Conservation (phyloP, 2,329 filamentous ascomycete genomes). For the Epichloe gansuensis region DNA sequence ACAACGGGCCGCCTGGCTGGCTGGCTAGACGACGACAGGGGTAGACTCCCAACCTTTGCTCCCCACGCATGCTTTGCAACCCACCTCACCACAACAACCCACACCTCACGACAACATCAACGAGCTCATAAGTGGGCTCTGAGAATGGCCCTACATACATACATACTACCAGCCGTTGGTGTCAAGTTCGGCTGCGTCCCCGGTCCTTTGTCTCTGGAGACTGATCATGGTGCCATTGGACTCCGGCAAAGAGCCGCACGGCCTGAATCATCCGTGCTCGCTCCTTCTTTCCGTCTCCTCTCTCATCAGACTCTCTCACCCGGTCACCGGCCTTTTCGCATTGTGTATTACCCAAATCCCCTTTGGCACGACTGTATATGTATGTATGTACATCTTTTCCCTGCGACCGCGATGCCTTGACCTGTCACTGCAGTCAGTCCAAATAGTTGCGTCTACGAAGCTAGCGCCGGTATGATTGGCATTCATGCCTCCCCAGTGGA, state of each 20-base stretch:
- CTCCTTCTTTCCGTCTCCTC: neutral
- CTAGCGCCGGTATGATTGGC: conserved; percentile 2
- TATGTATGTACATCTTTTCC: neutral
- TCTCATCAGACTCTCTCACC: neutral
- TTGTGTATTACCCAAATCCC: neutral
- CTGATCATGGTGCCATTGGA: conserved; percentile 1
- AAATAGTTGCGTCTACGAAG: neutral
- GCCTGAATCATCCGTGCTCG: conserved; percentile 6
- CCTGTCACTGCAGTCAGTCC: neutral
- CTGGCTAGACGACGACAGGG: neutral
- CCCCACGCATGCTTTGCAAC: neutral
- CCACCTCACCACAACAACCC: neutral
- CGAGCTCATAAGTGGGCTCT: neutral
- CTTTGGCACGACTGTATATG: neutral
- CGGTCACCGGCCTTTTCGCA: neutral
- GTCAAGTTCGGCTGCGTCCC: conserved; percentile 6
- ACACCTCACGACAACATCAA: neutral
- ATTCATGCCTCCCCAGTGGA: conserved; percentile 4
- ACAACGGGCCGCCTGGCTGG: neutral
- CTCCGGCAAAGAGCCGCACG: conserved; percentile 2
- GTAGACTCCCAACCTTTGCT: neutral
- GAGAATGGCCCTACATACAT: neutral
- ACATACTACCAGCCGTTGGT: conserved; percentile 1
- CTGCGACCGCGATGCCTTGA: neutral
- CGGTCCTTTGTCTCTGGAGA: conserved; percentile 1